Evolutionary conservation across 225 moss, liverwort and hornwort genomes (phyloP), one percentile per base, ranked within the genome.

Genomic region (Ulota crispa): DNA sequence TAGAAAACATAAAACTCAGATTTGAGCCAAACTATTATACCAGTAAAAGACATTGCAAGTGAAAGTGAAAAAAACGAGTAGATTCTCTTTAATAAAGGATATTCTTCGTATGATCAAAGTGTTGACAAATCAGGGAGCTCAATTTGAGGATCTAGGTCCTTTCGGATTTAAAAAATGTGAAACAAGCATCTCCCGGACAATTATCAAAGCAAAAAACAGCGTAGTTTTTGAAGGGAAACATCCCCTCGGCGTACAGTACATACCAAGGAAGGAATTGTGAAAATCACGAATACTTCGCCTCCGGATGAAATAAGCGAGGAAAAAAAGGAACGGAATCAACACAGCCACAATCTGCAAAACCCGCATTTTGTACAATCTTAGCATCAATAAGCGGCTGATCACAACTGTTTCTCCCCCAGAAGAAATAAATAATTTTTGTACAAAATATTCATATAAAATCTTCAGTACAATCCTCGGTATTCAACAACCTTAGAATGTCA

Each of bases 191-290:
- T 32, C 4, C 42, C 31, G 7, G 31, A 24, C 24, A 23, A 45
- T 8, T 31, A 24, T 12, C 57, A 16, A 75, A 7, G 1, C 1
- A 39, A 32, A 60, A 18, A 63, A 30, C 62, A 30, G 21, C 7
- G 19, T 13, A 20, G 7, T 10, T 27, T 2, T 42, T 52, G 10
- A 65, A 4, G 39, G 5, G 2, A 39, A 23, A 23, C 1, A n/a
- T 27, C 47, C 11, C 50, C 50, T 18, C 7, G 41, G 19, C 7
- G 19, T 20, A 43, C 93, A 86, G 19, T 20, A 43, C 93, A 86
- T 75, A 96, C 96, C 96, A n/a, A 96, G 94, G 50, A 93, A 83
- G 30, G 96, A 83, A 54, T 91, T 89, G 81, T 96, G 94, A n/a
- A 93, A 85, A 77, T 96, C 96, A 76, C 93, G 91, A 24, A 87